Evolutionary conservation across 169 alveolate species (phyloP).

Genomic region (Plasmodium vivax): DNA sequence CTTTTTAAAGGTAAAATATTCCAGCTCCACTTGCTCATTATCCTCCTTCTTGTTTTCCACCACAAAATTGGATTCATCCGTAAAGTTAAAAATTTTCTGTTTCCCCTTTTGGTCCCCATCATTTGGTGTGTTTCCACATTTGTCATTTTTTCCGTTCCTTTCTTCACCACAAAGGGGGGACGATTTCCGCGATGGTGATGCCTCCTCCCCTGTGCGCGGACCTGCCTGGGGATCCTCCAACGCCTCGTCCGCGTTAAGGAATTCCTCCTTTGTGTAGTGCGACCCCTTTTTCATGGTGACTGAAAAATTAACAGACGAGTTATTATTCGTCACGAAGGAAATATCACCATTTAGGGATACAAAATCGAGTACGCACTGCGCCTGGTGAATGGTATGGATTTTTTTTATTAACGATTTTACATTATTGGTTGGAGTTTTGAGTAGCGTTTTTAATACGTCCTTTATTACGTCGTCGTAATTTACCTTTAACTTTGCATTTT

Average conservation of each 20-base stretch:
- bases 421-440: conserved; percentile 71
- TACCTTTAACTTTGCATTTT: conserved; percentile 58
- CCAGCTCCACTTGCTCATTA: conserved; percentile 26
- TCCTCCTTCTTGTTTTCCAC: conserved; percentile 66
- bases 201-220: not conserved
- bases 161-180: not conserved
- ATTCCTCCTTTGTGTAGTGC: conserved; percentile 51
- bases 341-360: conserved; percentile 56
- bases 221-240: not conserved
- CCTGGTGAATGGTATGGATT: conserved; percentile 65
- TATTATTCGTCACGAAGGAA: conserved; percentile 20
- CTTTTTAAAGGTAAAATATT: conserved; percentile 69
- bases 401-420: conserved; percentile 30
- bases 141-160: not conserved
- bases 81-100: conserved; percentile 44
- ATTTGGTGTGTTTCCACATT: not conserved
- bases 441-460: conserved; percentile 54
- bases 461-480: conserved; percentile 62
- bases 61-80: conserved; percentile 43
- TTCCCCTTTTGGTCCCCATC: not conserved
- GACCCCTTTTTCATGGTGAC: conserved; percentile 67
- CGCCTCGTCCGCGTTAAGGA: conserved; percentile 5
- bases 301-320: conserved; percentile 55
- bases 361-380: conserved; percentile 66
- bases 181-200: not conserved